A percentile compares a stretch with the other conserved stretches of the same genome.
phyloP scores from a whole-genome alignment of 1,284 basidiomycete species.

The Salmacisia buchloeana region DNA sequence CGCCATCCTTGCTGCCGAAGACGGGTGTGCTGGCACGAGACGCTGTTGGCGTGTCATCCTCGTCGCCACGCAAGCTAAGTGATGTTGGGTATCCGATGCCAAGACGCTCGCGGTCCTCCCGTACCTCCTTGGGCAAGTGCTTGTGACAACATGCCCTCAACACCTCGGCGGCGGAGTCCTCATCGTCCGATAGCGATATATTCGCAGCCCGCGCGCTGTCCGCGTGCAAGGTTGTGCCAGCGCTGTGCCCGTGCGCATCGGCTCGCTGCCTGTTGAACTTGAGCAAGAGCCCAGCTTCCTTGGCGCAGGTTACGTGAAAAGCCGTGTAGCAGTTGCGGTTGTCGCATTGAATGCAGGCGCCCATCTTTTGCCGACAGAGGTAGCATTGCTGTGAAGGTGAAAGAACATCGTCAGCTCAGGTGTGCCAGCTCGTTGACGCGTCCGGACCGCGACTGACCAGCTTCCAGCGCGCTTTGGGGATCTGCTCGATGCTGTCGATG shows the following conservation, averaged over 20 bases:
- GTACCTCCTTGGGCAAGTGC: constrained; percentile 22
- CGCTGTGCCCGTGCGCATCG: constrained; percentile 21
- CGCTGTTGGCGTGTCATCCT: not conserved
- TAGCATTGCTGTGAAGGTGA: constrained; percentile 58
- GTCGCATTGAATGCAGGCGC: constrained; percentile 95
- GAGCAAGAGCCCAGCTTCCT: constrained; percentile 52
- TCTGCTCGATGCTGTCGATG: constrained; percentile 79
- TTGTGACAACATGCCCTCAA: constrained; percentile 43
- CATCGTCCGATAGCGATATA: constrained; percentile 15
- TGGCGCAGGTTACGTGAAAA: constrained; percentile 91
- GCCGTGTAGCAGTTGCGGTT: constrained; percentile 86
- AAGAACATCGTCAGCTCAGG: not conserved
- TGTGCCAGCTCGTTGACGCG: not conserved
- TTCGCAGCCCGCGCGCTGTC: constrained; percentile 10
- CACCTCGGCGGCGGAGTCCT: constrained; percentile 18
- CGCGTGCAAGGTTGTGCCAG: constrained; percentile 19
- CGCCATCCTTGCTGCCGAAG: not conserved
- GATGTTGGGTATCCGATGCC: not conserved
- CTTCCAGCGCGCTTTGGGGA: constrained; percentile 89
- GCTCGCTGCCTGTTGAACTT: constrained; percentile 30
- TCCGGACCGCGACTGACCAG: constrained; percentile 60
- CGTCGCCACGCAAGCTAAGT: not conserved
- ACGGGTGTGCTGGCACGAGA: not conserved
- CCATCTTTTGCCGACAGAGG: constrained; percentile 72
- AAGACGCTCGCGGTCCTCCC: not conserved